Base-by-base conservation (phyloP, 805 yeast genomes). In the Lachancea fermentati region DNA sequence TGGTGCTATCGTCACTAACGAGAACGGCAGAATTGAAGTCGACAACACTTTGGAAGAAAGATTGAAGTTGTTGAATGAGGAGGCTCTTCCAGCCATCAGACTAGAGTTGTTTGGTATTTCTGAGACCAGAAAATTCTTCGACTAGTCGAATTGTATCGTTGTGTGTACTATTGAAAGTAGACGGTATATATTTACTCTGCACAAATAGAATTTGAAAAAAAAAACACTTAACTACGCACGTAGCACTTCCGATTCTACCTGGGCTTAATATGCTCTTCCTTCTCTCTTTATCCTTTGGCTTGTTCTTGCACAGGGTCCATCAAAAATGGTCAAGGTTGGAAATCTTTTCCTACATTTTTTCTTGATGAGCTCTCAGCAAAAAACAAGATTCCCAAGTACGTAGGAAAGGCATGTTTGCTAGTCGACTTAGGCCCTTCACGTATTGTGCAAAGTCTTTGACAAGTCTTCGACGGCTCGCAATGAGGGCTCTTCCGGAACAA, bases 1-100 rank as follows among this genome's bases (percentile, higher is more conserved):
- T 49, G 99, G 99, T 60, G 86, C 80, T 30, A 65, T 87, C 34
- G 72, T 86, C 35, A 63, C 75, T 41, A 85, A 84, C 59, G 75
- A 75, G 28, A 63, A 75, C 32, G 95, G 94, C 40, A 86, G 84
- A 68, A 88, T 93, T 51, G 89, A 83, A 54, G 86, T 93, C 42
- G 74, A 85, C 67, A 93, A 93, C 71, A 89, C 98, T 35, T 75
- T 93, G 57, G 96, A 88, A 57, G 97, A 89, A 72, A 85, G 99
- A 69, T 78, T 93, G 58, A 76, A 81, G 55, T 67, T 93, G 47
- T 73, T 93, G 55, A 75, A 84, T 29, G 84, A 85, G 61, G 85
- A 79, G 56, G 84, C 96, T 5, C 76, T 93, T 51, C 99, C 99
- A 36, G 94, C 89, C 41, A 79, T 93, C 49, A 81, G 97, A 69